Conservation (phyloP, 495 filamentous ascomycete species). For the Rhizodiscina lignyota region DNA sequence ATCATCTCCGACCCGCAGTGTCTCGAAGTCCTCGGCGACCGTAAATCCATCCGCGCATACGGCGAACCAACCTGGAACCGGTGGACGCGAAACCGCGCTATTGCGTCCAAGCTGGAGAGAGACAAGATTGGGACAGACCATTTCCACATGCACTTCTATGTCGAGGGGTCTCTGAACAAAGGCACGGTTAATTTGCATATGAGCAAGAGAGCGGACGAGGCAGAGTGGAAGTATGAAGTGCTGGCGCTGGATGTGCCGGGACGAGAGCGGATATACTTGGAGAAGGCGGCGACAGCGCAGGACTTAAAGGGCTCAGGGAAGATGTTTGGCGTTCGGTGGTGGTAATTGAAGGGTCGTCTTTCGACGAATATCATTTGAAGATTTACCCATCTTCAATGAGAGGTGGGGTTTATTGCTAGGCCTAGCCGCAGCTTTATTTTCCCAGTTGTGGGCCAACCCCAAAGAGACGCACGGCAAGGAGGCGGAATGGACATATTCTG, state of each 20-base stretch:
- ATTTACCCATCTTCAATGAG: no score
- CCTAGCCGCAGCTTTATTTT: no score
- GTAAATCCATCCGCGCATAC: conserved; percentile 60
- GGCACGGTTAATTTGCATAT: conserved; percentile 69
- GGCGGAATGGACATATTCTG: no score
- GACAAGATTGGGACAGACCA: conserved; percentile 68
- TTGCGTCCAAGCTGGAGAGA: conserved; percentile 55
- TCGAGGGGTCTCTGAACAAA: conserved; percentile 61
- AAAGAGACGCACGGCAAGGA: no score
- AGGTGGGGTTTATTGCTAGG: no score
- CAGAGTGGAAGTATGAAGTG: conserved; percentile 65
- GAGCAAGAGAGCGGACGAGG: conserved; percentile 41
- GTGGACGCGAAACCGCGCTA: conserved; percentile 72
- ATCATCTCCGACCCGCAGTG: conserved; percentile 58
- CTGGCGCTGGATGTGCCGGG: conserved; percentile 61
- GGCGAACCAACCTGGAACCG: conserved; percentile 70
- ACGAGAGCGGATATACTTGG: conserved; percentile 42
- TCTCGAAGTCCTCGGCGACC: conserved; percentile 55
- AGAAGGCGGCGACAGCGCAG: conserved; percentile 30
- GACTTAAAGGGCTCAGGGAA: conserved; percentile 27
- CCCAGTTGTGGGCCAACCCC: no score
- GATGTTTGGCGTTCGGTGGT: conserved; percentile 53
- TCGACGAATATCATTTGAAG: no score
- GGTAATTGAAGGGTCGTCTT: no score
- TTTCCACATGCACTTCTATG: conserved; percentile 59